Conservation (phyloP, 106 monocot genomes). For the Chionographis japonica region DNA sequence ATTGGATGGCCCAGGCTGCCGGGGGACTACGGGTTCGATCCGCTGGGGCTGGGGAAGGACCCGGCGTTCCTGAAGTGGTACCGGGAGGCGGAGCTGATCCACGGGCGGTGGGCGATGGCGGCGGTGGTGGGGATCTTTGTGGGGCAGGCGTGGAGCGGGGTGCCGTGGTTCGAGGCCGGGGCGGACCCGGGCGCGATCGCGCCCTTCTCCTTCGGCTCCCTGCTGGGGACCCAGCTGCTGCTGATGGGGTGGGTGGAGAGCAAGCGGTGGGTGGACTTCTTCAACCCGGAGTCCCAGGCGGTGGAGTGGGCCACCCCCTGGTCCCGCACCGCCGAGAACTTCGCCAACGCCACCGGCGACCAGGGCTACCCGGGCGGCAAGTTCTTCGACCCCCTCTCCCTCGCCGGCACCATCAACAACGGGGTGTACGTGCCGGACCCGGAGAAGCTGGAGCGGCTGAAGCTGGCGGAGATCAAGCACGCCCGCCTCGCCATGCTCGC, state of each 20-base stretch:
- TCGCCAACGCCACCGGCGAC: constrained; percentile 82
- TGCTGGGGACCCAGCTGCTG: constrained; percentile 85
- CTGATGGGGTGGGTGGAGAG: constrained; percentile 99
- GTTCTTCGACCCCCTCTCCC: constrained; percentile 83
- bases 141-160: constrained; percentile 89
- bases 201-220: constrained; percentile 93
- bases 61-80: constrained; percentile 98
- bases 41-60: constrained; percentile 88
- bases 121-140: constrained; percentile 93
- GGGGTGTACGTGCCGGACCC: constrained; percentile 61
- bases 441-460: not conserved
- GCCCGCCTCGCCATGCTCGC: not conserved
- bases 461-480: constrained; percentile 6
- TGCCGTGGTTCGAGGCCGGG: constrained; percentile 97
- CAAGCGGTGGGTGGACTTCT: constrained; percentile 96
- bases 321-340: constrained; percentile 89
- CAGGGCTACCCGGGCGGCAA: constrained; percentile 97
- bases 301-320: constrained; percentile 98
- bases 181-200: constrained; percentile 83
- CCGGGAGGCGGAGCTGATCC: constrained; percentile 97
- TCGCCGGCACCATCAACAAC: constrained; percentile 61
- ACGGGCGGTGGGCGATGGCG: constrained; percentile 87
- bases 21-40: constrained; percentile 94
- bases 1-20: constrained; percentile 40
- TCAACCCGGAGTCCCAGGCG: constrained; percentile 92